A percentile compares a stretch with the other conserved stretches of the same genome.
These are phyloP conservation scores for Lodderomyces theae DNA, from an alignment of 1,139 yeast species.

Conservation along the genomic window DNA sequence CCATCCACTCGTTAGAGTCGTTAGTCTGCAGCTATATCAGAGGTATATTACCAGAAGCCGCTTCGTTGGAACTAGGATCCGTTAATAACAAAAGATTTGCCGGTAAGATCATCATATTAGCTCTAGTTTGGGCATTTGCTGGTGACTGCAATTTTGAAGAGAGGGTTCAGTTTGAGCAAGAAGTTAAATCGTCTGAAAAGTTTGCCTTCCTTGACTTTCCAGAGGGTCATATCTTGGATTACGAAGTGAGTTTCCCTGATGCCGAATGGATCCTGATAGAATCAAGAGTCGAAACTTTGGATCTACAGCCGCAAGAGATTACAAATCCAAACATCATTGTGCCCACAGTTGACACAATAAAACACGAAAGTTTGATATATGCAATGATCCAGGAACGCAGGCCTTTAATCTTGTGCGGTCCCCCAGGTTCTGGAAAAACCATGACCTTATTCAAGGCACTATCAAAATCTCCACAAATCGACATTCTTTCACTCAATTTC, in stretches of 20 bases:
- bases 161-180: constrained; percentile 38
- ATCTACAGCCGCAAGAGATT: constrained; percentile 64
- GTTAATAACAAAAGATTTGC: constrained; percentile 27
- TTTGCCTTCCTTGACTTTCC: constrained; percentile 16
- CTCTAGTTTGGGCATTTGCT: constrained; percentile 66
- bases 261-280: constrained; percentile 52
- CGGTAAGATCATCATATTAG: constrained; percentile 37
- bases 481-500: constrained; percentile 71
- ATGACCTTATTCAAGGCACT: constrained; percentile 80
- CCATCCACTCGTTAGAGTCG: constrained; percentile 35
- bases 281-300: constrained; percentile 40
- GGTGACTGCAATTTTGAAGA: constrained; percentile 53
- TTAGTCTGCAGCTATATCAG: constrained; percentile 18
- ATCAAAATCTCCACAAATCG: constrained; percentile 54
- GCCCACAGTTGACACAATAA: constrained; percentile 75
- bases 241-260: constrained; percentile 45
- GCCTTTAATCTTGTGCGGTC: constrained; percentile 82
- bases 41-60: not conserved
- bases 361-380: constrained; percentile 62
- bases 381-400: constrained; percentile 55
- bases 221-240: constrained; percentile 32
- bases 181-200: constrained; percentile 23
- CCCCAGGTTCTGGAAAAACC: constrained; percentile 97
- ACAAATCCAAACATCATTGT: constrained; percentile 63
- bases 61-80: not conserved